A percentile compares a stretch with the other conserved stretches of the same genome.
Conservation (phyloP, 225 moss, liverwort and hornwort genomes). For the Marchantia paleacea region DNA sequence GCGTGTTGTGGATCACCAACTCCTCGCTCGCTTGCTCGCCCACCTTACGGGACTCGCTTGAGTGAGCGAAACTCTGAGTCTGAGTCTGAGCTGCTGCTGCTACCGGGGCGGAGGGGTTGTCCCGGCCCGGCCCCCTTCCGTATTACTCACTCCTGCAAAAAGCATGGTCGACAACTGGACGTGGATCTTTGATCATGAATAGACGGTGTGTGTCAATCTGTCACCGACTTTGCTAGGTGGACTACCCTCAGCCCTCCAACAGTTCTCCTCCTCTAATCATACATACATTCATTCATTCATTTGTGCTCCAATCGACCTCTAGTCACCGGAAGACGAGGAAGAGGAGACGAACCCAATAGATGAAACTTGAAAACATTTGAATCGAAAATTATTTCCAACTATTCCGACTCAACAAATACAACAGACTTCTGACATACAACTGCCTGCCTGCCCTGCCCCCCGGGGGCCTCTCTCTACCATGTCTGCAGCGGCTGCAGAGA, state of each 20-base stretch:
- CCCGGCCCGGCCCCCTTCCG: not conserved
- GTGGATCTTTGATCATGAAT: conserved; percentile 5
- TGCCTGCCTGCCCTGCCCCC: not conserved
- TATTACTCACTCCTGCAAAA: not conserved
- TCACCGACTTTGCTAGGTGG: conserved; percentile 1
- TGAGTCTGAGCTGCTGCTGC: no score
- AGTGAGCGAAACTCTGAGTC: no score
- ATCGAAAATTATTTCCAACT: not conserved
- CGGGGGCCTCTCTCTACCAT: not conserved
- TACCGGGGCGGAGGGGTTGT: no score
- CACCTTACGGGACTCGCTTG: no score
- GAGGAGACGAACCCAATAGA: not conserved
- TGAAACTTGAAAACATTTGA: not conserved
- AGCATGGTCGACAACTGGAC: conserved; percentile 9
- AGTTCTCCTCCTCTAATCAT: not conserved
- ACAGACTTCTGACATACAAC: not conserved
- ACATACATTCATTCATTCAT: not conserved
- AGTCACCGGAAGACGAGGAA: not conserved
- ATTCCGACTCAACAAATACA: not conserved
- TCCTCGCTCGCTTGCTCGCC: not conserved
- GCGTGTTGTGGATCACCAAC: conserved; percentile 1
- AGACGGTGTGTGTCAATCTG: not conserved
- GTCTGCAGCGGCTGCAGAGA: not conserved
- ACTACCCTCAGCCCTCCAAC: not conserved
- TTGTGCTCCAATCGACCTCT: not conserved